Evolutionary conservation across 2,329 filamentous ascomycete genomes (phyloP).

Genomic region (Didymella keratinophila): DNA sequence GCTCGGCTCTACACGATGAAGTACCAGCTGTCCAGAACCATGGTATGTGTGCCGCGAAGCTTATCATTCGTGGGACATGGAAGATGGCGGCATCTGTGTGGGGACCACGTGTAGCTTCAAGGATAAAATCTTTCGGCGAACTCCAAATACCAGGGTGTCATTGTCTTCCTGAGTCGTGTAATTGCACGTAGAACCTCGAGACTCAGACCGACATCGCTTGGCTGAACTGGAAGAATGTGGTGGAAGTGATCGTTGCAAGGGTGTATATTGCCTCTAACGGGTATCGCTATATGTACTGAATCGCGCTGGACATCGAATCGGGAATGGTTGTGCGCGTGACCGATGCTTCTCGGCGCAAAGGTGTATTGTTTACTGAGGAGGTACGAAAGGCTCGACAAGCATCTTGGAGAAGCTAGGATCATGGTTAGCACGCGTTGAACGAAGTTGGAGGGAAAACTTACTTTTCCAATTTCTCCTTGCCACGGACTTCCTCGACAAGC

Average conservation of each 20-base stretch:
- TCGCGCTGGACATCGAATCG: slow-evolving; percentile 9
- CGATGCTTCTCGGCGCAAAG: slow-evolving; percentile 6
- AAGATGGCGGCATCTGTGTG: slow-evolving; percentile 7
- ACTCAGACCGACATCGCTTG: slow-evolving; percentile 8
- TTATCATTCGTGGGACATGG: slow-evolving; percentile 17
- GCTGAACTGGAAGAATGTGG: neutral
- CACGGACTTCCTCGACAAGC: slow-evolving; percentile 92
- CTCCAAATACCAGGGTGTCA: slow-evolving; percentile 3
- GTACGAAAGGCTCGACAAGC: slow-evolving; percentile 78
- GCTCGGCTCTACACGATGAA: neutral
- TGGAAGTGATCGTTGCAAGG: slow-evolving; percentile 12
- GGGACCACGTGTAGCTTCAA: slow-evolving; percentile 15
- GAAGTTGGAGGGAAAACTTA: slow-evolving; percentile 36
- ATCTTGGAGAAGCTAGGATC: slow-evolving; percentile 74
- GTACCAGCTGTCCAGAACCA: slow-evolving; percentile 8
- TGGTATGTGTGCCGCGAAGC: slow-evolving; percentile 2
- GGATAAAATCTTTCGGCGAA: slow-evolving; percentile 12
- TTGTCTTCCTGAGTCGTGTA: slow-evolving; percentile 10
- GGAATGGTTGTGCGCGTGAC: slow-evolving; percentile 5
- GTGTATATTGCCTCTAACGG: slow-evolving; percentile 22
- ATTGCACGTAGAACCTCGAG: slow-evolving; percentile 1
- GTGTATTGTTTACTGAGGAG: slow-evolving; percentile 58
- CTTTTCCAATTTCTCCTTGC: slow-evolving; percentile 90
- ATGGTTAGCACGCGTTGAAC: slow-evolving; percentile 17
- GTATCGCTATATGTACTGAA: slow-evolving; percentile 24